Percentiles rank a stretch among this genome's conserved stretches.
Conservation (phyloP, 2,329 filamentous ascomycete genomes). For the Fusarium coicis region DNA sequence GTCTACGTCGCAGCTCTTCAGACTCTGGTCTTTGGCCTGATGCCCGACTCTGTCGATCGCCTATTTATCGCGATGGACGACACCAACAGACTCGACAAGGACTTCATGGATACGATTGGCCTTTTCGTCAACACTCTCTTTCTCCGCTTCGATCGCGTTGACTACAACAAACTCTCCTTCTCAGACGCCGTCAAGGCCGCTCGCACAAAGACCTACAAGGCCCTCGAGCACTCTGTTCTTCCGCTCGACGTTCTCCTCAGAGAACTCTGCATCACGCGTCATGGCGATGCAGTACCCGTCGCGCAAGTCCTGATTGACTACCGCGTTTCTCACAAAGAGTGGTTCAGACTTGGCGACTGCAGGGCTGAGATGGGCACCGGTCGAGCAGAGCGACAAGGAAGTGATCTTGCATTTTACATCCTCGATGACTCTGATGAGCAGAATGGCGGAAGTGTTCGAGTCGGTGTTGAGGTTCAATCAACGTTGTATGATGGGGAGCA, state of each 20-base stretch:
- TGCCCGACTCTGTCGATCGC: not conserved
- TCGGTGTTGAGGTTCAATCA: not conserved
- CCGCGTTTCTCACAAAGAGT: slow-evolving; percentile 2
- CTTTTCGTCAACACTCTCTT: slow-evolving; percentile 14
- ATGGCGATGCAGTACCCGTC: not conserved
- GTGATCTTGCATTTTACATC: not conserved
- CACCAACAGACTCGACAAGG: not conserved
- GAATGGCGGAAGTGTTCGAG: not conserved
- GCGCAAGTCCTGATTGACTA: slow-evolving; percentile 9
- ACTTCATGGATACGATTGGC: not conserved
- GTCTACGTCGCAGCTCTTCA: slow-evolving; percentile 3
- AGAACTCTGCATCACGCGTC: slow-evolving; percentile 1
- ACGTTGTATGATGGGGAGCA: not conserved
- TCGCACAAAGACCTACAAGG: slow-evolving; percentile 1
- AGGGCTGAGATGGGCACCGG: slow-evolving; percentile 4
- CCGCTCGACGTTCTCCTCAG: not conserved
- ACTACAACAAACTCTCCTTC: not conserved
- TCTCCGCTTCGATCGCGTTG: not conserved
- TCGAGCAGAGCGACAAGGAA: not conserved
- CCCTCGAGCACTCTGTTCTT: not conserved
- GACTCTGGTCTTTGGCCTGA: not conserved
- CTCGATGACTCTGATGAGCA: not conserved
- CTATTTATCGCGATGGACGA: slow-evolving; percentile 12
- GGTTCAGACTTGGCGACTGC: slow-evolving; percentile 5
- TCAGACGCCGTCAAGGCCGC: not conserved